Percentiles rank a stretch among this genome's conserved stretches.
Evolutionary conservation across 352 stramenopile species (phyloP).

Genomic region (Phytophthora hybrid): DNA sequence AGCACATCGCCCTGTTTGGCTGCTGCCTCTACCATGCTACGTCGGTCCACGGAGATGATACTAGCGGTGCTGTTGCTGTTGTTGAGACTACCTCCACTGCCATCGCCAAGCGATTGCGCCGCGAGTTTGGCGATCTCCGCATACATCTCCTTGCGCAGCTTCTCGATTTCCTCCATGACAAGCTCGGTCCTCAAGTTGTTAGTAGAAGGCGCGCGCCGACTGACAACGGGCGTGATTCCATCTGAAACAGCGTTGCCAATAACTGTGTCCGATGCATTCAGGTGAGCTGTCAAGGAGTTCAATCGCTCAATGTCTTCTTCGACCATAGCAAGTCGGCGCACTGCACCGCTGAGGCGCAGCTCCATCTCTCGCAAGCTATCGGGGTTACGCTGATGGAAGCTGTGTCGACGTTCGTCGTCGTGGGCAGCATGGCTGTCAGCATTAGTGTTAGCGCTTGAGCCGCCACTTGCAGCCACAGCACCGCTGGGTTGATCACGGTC

Average conservation of each 20-base stretch:
- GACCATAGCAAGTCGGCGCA: slow-evolving; percentile 59
- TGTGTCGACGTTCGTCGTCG: slow-evolving; percentile 22
- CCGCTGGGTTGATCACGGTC: slow-evolving; percentile 24
- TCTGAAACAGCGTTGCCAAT: slow-evolving; percentile 1
- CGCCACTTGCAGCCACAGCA: neutral
- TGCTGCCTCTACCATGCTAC: slow-evolving; percentile 30
- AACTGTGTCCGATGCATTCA: slow-evolving; percentile 34
- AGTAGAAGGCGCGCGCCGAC: slow-evolving; percentile 25
- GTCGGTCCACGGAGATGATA: slow-evolving; percentile 28
- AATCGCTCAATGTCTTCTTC: slow-evolving; percentile 77
- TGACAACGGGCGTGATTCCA: neutral
- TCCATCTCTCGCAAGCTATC: slow-evolving; percentile 66
- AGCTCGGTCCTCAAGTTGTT: slow-evolving; percentile 38
- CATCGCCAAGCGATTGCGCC: slow-evolving; percentile 24
- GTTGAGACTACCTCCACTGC: slow-evolving; percentile 15
- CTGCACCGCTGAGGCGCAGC: slow-evolving; percentile 63
- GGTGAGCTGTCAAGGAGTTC: slow-evolving; percentile 34
- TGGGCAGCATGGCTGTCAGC: slow-evolving; percentile 13
- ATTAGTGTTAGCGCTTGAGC: slow-evolving; percentile 1
- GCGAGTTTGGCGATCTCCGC: slow-evolving; percentile 63
- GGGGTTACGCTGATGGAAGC: slow-evolving; percentile 29
- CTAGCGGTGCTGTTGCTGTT: slow-evolving; percentile 27
- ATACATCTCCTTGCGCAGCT: slow-evolving; percentile 60
- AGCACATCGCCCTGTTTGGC: slow-evolving; percentile 57
- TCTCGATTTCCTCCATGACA: slow-evolving; percentile 56